phyloP scores from a whole-genome alignment of 345 rosid species.

The Syzygium aromaticum region DNA sequence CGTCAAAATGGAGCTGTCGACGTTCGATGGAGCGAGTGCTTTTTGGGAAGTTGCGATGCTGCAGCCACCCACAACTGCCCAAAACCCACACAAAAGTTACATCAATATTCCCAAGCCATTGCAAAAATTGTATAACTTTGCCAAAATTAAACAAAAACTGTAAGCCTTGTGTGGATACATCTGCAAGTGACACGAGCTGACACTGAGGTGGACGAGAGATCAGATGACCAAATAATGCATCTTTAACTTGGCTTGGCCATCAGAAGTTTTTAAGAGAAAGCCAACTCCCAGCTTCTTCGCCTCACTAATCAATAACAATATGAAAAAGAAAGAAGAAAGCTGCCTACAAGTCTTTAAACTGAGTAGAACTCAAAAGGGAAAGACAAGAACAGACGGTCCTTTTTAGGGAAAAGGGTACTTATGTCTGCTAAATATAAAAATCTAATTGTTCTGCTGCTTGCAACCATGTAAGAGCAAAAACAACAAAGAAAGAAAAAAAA shows the following conservation, averaged over 20 bases:
- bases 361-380: background rate
- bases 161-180: background rate
- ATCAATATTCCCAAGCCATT: background rate
- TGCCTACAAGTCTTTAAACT: background rate
- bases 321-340: conserved; percentile 1
- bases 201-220: background rate
- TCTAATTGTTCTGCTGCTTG: background rate
- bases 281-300: background rate
- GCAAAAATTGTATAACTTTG: background rate
- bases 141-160: background rate
- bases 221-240: background rate
- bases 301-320: background rate
- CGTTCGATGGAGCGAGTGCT: conserved; percentile 38
- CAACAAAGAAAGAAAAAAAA: background rate
- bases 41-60: conserved; percentile 34
- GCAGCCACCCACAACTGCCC: conserved; percentile 39
- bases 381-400: background rate
- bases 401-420: background rate
- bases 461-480: background rate
- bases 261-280: background rate
- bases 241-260: background rate
- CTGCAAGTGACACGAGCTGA: background rate
- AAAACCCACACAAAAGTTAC: background rate
- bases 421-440: background rate
- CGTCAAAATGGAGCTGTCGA: conserved; percentile 75